Conservation (phyloP, 176 grass and related monocot species). For the Pontederia crassipes region DNA sequence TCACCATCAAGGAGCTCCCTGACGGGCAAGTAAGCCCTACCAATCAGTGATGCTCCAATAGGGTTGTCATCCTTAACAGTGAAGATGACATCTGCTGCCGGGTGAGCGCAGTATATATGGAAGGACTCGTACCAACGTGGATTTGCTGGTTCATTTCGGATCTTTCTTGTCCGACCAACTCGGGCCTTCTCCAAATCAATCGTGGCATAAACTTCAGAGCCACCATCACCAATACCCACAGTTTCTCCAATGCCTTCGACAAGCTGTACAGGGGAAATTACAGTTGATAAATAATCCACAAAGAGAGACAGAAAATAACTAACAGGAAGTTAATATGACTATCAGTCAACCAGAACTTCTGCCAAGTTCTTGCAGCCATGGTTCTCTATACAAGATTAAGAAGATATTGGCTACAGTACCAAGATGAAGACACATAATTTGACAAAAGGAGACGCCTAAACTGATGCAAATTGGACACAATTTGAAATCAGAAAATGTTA, state of each 20-base stretch:
- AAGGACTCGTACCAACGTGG: constrained; percentile 53
- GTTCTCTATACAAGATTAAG: too few relatives aligned
- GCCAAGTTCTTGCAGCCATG: too few relatives aligned
- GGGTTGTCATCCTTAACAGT: constrained; percentile 32
- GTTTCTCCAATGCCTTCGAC: constrained; percentile 54
- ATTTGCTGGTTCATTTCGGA: constrained; percentile 27
- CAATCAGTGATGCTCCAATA: constrained; percentile 37
- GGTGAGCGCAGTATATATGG: constrained; percentile 67
- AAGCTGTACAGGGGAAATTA: constrained; percentile 18
- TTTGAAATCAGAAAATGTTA: too few relatives aligned
- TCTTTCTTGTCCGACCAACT: constrained; percentile 43
- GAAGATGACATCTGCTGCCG: constrained; percentile 51
- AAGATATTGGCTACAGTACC: too few relatives aligned
- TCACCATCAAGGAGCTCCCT: constrained; percentile 36
- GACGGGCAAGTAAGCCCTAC: constrained; percentile 42
- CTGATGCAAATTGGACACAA: too few relatives aligned
- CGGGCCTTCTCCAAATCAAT: constrained; percentile 40
- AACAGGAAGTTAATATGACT: too few relatives aligned
- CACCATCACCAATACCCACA: constrained; percentile 46
- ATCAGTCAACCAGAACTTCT: too few relatives aligned
- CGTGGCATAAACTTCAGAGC: constrained; percentile 39
- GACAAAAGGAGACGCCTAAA: too few relatives aligned
- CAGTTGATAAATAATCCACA: neutral
- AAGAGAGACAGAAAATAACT: too few relatives aligned
- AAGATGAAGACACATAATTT: too few relatives aligned